Evolutionary conservation across 805 yeast species (phyloP), one percentile per base, ranked within the genome.

Genomic region (Blastobotrys attinorum): DNA sequence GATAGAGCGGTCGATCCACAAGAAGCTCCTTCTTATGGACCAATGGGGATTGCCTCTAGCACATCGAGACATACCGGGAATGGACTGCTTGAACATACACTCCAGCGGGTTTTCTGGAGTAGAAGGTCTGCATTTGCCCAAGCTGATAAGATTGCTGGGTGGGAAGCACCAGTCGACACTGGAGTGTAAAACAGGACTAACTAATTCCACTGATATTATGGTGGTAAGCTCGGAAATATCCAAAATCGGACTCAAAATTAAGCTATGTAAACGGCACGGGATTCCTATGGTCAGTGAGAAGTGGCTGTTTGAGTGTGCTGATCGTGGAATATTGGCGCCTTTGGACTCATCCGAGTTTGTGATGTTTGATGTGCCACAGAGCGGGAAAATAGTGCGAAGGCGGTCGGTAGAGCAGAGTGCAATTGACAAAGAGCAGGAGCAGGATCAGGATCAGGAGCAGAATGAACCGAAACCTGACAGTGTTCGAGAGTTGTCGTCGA

Each of bases 41-140:
- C 58, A 65, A 13, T 85, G 95, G 95, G 73, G 82, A 2, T 56
- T 57, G 11, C 59, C 62, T 47, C 49, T 61, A 37, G 44, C 61
- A 41, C 46, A 52, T 43, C 55, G 67, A 51, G 49, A 63, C 32
- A 41, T 56, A 46, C 42, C 34, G 37, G 66, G 47, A 3, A 52
- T 57, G 37, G 36, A 41, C 18, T 60, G 51, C 40, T 49, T 63
- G 42, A 52, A 53, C 6, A 65, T 82, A 3, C 70, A 82, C 48
- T 68, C 82, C 2, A 75, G 86, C 2, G 95, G 95, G 2, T 86
- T 81, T 58, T 71, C 78, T 17, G 95, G 94, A 0, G 77, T 83
- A 22, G 94, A 86, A 60, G 63, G 77, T 15, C 63, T 83, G 34
- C 95, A 86, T 61, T 57, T 83, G 10, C 76, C 74, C 6, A 82